Base-by-base conservation (phyloP, 495 filamentous ascomycete genomes). In the Corynascus novoguineensis region DNA sequence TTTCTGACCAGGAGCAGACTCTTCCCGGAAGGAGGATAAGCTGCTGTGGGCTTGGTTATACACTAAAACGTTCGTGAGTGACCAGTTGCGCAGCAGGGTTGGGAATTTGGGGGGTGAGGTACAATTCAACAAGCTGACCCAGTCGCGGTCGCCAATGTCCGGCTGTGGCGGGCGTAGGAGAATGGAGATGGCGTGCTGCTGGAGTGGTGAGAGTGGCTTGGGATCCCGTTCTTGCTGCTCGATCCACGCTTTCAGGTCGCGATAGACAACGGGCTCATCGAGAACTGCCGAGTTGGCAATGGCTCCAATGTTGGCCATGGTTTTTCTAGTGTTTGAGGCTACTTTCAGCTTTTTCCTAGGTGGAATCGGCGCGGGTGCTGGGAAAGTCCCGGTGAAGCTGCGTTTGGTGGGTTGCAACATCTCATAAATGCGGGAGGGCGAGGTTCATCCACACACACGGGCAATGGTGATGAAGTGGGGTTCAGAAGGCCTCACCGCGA, bases 81-180 rank as follows among this genome's bases (percentile, higher is more conserved):
- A 45, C n/a, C n/a, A n/a, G n/a, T n/a, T n/a, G n/a, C n/a, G n/a
- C n/a, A n/a, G n/a, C 11, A 4, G 22, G 1, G 7, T 55, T 21
- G 19, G 31, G 14, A 12, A 35, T 38, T 31, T 24, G 42, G 15
- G 32, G 45, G 50, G 49, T 40, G 14, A 60, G 64, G 47, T 68
- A 73, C 76, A 53, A 48, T 58, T 48, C 15, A 79, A 46, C 9
- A 65, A 4, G 19, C 71, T 68, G 28, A 78, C 38, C 68, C 73
- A 78, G 60, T 79, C 72, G 9, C 29, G 57, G 1, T 68, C 54
- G 0, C 41, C 65, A 5, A 73, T 1, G 0, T 66, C 59, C 7
- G 65, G 68, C 49, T 73, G 69, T 1, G 58, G 19, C 8, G 65
- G 51, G n/a, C 45, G 27, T 31, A 62, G 63, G 24, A 78, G 66